Evolutionary conservation across 176 grass and related monocot species (phyloP).

Genomic region (Microstegium vimineum): DNA sequence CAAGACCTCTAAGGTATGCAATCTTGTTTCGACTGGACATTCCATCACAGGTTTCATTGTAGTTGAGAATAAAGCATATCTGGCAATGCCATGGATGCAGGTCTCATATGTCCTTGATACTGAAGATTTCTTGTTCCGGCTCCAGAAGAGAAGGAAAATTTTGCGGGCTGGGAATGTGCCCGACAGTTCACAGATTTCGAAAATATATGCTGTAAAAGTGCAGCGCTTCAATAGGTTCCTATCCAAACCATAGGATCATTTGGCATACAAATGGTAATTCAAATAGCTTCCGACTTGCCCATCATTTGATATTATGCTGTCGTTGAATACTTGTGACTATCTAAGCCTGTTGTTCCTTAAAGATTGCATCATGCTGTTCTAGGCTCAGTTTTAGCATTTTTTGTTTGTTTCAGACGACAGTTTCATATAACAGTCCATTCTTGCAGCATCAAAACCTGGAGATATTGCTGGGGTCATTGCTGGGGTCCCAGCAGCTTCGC

Average conservation of each 20-base stretch:
- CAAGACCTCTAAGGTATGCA: conserved; percentile 67
- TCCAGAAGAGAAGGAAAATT: conserved; percentile 50
- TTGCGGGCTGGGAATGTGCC: conserved; percentile 1
- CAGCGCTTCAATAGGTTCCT: conserved; percentile 76
- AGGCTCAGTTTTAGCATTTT: no score
- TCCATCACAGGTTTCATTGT: neutral
- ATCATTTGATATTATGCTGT: neutral
- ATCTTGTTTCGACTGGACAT: neutral
- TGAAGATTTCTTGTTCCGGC: conserved; percentile 82
- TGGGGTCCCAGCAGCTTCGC: conserved; percentile 15
- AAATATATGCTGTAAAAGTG: conserved; percentile 44
- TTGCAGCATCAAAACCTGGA: conserved; percentile 29
- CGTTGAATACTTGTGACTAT: neutral
- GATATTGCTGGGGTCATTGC: conserved; percentile 26
- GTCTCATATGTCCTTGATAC: conserved; percentile 92
- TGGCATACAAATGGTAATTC: conserved; percentile 47
- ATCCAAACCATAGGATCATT: conserved; percentile 49
- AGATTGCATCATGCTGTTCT: neutral
- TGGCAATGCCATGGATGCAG: conserved; percentile 28
- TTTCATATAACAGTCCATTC: neutral
- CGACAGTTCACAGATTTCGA: conserved; percentile 22
- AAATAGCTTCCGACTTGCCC: neutral
- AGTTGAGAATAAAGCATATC: neutral
- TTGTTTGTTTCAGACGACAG: neutral
- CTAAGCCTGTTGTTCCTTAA: neutral